Conservation (phyloP, 257 asterid species). For the Misopates orontium region DNA sequence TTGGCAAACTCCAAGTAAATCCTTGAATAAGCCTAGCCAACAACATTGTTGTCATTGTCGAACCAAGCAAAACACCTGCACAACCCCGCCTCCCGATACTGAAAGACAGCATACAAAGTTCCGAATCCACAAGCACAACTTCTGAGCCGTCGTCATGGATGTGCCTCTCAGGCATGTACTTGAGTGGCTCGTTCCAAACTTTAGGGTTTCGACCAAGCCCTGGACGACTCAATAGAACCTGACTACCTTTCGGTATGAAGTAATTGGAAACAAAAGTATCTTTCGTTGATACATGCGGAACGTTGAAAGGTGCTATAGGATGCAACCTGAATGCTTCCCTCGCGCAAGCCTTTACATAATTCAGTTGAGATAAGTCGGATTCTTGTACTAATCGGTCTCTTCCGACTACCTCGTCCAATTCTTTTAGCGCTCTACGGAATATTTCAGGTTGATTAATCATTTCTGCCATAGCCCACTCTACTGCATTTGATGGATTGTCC, state of each 20-base stretch:
- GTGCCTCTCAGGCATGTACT: not conserved
- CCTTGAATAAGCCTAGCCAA: slow-evolving; percentile 14
- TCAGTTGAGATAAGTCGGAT: not conserved
- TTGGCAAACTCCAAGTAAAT: slow-evolving; percentile 7
- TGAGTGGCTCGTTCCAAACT: not conserved
- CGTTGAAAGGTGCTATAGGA: not conserved
- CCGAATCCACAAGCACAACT: not conserved
- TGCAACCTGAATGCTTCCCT: not conserved
- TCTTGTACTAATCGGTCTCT: not conserved
- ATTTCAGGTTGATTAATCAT: not conserved
- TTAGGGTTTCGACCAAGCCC: slow-evolving; percentile 7
- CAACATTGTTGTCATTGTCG: not conserved
- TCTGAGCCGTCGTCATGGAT: not conserved
- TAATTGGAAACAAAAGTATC: not conserved
- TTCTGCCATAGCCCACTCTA: not conserved
- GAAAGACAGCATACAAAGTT: not conserved
- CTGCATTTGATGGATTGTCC: slow-evolving; percentile 6
- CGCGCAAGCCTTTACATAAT: not conserved
- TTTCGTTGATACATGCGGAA: not conserved
- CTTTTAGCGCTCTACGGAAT: not conserved
- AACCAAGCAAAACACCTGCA: not conserved
- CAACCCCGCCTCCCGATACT: not conserved
- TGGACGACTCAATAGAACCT: slow-evolving; percentile 1
- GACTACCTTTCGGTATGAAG: slow-evolving; percentile 7
- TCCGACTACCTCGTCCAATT: not conserved